Evolutionary conservation across 2,329 filamentous ascomycete genomes (phyloP), one percentile per base, ranked within the genome.

Genomic region (Rhexocercosporidium sp.): DNA sequence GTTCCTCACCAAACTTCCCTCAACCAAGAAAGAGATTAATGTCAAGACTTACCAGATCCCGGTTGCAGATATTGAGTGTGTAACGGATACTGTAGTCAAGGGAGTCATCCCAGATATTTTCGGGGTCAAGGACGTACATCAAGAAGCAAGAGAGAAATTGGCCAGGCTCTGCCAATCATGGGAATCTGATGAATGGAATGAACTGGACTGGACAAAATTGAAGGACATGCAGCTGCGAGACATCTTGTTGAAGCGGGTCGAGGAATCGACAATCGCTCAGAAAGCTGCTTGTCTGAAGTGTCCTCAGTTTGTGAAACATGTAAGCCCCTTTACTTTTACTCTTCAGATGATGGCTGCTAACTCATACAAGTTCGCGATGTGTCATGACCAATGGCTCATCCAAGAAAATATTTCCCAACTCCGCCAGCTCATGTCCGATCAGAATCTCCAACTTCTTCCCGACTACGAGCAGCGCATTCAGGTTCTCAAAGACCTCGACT

Each of bases 401-500:
- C 93, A 96, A 78, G 94, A 97, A 78, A 94, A 96, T 74, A 97
- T 99, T 73, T 88, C 90, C 16, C 90, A 94, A 69, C 84, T 99
- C 67, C 93, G 94, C 69, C 91, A 93, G 76, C 85, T 95, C 31
- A 93, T 98, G 81, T 97, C 96, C 0, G 94, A 98, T 78, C 95
- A 98, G 78, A 98, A 98, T 76, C 87, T 99, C 2, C 94, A 97
- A 76, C 86, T 99, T 4, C 86, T 99, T 11, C 96, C 96, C 0
- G 96, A 99, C 80, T 99, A 99, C 77, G 92, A 98, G 77, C 96
- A 98, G 80, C 91, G 96, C 59, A 93, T 98, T 44, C 89, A 91
- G 70, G 96, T 99, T 0, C 85, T 99, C 54, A 94, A 93, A 77
- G 94, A 98, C 72, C 87, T 99, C 8, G 91, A 89, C 5, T 99